These are phyloP conservation scores for Metschnikowia henanensis DNA, from an alignment of 805 yeast genomes.

Conservation along the genomic window DNA sequence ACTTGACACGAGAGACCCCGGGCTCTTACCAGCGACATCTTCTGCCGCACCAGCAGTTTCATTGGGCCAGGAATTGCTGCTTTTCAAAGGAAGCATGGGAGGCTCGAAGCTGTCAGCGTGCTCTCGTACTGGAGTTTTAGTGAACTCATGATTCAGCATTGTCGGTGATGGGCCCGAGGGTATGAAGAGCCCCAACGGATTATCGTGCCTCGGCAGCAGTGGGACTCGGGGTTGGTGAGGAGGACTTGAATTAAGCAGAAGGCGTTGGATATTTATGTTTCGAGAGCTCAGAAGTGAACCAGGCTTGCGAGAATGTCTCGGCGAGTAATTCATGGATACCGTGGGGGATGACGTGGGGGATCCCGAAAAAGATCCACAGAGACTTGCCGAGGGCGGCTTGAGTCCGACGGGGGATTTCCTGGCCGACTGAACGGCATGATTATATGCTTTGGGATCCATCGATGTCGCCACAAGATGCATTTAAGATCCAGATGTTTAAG, in stretches of 20 bases:
- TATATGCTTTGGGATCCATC: slow-evolving; percentile 9
- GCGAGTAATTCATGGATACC: slow-evolving; percentile 35
- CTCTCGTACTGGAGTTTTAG: slow-evolving; percentile 5
- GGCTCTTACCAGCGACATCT: too few species aligned
- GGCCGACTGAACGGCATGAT: slow-evolving; percentile 2
- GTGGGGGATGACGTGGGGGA: slow-evolving; percentile 3
- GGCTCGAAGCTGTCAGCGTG: background rate
- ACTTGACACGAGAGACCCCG: background rate
- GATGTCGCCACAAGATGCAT: slow-evolving; percentile 6
- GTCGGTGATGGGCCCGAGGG: slow-evolving; percentile 7
- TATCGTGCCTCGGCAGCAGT: slow-evolving; percentile 12
- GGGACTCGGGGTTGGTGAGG: background rate
- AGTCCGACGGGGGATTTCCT: slow-evolving; percentile 7
- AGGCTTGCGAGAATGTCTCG: slow-evolving; percentile 36
- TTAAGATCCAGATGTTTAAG: background rate
- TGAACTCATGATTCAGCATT: background rate
- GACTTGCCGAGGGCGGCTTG: slow-evolving; percentile 11
- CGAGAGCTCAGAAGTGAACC: slow-evolving; percentile 24
- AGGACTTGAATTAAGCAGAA: slow-evolving; percentile 31
- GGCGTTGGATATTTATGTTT: slow-evolving; percentile 39
- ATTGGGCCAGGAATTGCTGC: too few species aligned
- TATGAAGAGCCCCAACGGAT: slow-evolving; percentile 11
- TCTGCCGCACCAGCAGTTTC: too few species aligned
- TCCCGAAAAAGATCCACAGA: slow-evolving; percentile 7
- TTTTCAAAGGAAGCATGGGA: background rate